A percentile compares a stretch with the other conserved stretches of the same genome.
phyloP scores from a whole-genome alignment of 2,329 filamentous ascomycete species.

The Trichoderma oligosporum region DNA sequence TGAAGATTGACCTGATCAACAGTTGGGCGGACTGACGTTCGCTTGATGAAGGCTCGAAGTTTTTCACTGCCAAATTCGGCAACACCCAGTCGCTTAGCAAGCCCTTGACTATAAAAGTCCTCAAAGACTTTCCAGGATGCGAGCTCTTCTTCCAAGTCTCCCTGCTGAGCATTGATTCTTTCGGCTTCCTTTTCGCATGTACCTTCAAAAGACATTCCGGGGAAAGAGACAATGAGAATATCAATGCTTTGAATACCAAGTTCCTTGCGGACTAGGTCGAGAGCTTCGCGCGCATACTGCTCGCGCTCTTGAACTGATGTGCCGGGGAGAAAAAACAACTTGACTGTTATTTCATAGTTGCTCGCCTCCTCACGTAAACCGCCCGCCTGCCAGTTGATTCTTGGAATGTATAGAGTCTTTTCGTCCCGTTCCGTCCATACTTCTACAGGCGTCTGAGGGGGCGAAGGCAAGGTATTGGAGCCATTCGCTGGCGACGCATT shows the following conservation, averaged over 20 bases:
- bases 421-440: constrained; percentile 67
- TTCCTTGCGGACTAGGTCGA: constrained; percentile 76
- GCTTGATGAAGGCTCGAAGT: constrained; percentile 69
- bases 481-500: constrained; percentile 31
- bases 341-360: constrained; percentile 92
- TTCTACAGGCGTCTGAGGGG: constrained; percentile 31
- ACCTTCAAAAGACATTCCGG: constrained; percentile 88
- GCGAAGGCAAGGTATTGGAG: constrained; percentile 29
- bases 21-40: constrained; percentile 66
- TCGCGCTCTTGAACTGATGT: constrained; percentile 62
- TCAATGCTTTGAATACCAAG: constrained; percentile 73
- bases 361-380: constrained; percentile 75
- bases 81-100: constrained; percentile 73
- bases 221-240: constrained; percentile 88
- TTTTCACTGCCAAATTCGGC: constrained; percentile 89
- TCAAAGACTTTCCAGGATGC: constrained; percentile 71
- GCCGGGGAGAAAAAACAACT: constrained; percentile 85
- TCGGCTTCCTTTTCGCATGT: constrained; percentile 79
- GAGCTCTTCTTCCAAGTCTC: constrained; percentile 64
- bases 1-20: constrained; percentile 96
- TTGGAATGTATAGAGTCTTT: constrained; percentile 68
- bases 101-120: constrained; percentile 63
- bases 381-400: constrained; percentile 66
- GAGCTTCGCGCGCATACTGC: constrained; percentile 70
- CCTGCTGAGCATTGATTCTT: constrained; percentile 57